Base-by-base conservation (phyloP, 2,329 filamentous ascomycete species). In the Talaromyces sp. region DNA sequence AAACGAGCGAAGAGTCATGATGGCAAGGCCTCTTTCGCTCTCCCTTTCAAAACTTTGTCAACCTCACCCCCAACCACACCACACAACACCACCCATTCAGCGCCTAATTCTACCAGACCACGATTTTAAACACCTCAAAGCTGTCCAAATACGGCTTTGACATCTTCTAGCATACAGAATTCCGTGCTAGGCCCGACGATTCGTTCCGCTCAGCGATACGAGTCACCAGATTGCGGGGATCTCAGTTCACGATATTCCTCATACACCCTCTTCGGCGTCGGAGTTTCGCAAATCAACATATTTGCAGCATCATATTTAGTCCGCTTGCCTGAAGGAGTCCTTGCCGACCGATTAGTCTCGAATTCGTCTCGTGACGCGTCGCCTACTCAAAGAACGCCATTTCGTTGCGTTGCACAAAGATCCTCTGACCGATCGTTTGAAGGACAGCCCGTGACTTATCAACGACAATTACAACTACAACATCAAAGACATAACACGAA, bases 1-100 rank as follows among this genome's bases (percentile, higher is more conserved):
- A 65, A 60, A 50, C 52, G 52, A 56, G 24, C 50, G 50, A 54
- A 37, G 58, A 61, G 58, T 56, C 61, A 63, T 33, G 49, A 63
- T 63, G 60, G 60, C 61, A 58, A 57, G 50, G 33, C n/a, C 2
- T 11, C 31, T 7, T 19, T 37, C 10, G 3, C 27, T 52, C 27
- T 27, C 37, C 47, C 39, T 41, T 31, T 31, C 60, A 33, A 56
- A 47, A 58, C 33, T 58, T 43, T 49, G 39, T 8, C 50, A 45
- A 31, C 37, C 61, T 31, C 22, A 35, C 61, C 47, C 19, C 39
- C n/a, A 37, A 35, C 24, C 16, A 33, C 50, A 56, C 52, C 50
- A 58, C 61, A n/a, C 39, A 47, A 39, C 52, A 57, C 16, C 22
- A 1, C 43, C 2, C 24, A 49, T n/a, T 41, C 49, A 52, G n/a